Conservation (phyloP, 1,284 basidiomycete species). For the Melanopsichium pennsylvanicum region DNA sequence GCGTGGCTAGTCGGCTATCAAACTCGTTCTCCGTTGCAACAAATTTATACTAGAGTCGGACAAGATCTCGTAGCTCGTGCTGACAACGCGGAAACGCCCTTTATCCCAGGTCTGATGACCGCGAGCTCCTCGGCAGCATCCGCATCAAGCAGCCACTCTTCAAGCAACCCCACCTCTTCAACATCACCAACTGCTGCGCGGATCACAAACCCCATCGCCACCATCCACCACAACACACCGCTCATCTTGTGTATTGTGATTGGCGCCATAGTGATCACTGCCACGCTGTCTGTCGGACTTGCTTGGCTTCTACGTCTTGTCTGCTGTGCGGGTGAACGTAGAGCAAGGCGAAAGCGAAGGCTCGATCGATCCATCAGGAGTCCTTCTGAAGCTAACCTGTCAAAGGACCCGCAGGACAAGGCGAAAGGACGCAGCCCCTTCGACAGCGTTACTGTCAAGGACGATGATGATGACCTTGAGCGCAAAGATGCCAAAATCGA, state of each 20-base stretch:
- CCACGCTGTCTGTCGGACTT: constrained; percentile 34
- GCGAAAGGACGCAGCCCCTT: constrained; percentile 5
- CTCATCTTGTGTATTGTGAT: constrained; percentile 45
- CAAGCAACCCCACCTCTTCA: constrained; percentile 4
- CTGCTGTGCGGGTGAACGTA: constrained; percentile 28
- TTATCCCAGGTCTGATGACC: constrained; percentile 4
- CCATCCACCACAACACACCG: constrained; percentile 39
- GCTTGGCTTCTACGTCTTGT: constrained; percentile 42
- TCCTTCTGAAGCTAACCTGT: constrained; percentile 4
- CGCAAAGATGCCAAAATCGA: constrained; percentile 31
- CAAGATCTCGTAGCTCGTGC: neutral
- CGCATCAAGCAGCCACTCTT: neutral
- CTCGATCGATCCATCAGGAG: constrained; percentile 28
- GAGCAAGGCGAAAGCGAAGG: constrained; percentile 16
- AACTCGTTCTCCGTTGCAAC: neutral
- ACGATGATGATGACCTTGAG: constrained; percentile 20
- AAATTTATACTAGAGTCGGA: neutral
- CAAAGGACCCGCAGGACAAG: neutral
- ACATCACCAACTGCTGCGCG: neutral
- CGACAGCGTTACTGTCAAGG: constrained; percentile 25
- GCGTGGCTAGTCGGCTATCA: neutral
- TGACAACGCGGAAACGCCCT: constrained; percentile 1
- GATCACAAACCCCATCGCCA: constrained; percentile 10
- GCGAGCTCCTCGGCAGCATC: neutral
- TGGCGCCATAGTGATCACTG: constrained; percentile 34